Conservation (phyloP, 2,329 filamentous ascomycete species). For the Trichoderma brevicompactum region DNA sequence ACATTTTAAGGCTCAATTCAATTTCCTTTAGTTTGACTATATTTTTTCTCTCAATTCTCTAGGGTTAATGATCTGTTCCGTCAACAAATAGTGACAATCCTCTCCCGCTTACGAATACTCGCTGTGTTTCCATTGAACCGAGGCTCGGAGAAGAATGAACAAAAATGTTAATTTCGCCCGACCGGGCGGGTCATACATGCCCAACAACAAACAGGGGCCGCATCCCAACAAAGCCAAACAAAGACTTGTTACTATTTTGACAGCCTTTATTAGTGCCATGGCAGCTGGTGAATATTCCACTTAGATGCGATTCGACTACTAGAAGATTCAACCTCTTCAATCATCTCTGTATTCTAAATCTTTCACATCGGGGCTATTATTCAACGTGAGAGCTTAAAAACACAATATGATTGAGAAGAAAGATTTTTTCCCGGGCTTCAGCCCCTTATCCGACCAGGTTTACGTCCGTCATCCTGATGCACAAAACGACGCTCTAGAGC, state of each 20-base stretch:
- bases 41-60: not conserved
- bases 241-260: constrained; percentile 2
- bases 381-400: not conserved
- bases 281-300: not conserved
- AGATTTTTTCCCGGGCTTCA: constrained; percentile 50
- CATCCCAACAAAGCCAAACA: constrained; percentile 25
- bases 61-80: not conserved
- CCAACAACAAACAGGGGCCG: constrained; percentile 12
- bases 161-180: constrained; percentile 20
- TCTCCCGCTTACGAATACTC: not conserved
- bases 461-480: constrained; percentile 46
- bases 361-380: not conserved
- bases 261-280: constrained; percentile 6
- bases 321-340: constrained; percentile 21
- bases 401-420: constrained; percentile 17
- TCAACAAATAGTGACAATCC: not conserved
- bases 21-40: not conserved
- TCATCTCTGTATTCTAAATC: not conserved
- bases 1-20: not conserved
- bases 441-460: constrained; percentile 52
- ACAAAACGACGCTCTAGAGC: constrained; percentile 31
- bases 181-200: constrained; percentile 20
- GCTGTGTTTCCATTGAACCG: constrained; percentile 1
- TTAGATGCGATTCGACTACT: not conserved
- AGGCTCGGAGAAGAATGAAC: constrained; percentile 21